phyloP scores from a whole-genome alignment of 2,329 filamentous ascomycete genomes.

The Diaporthe vaccinii region DNA sequence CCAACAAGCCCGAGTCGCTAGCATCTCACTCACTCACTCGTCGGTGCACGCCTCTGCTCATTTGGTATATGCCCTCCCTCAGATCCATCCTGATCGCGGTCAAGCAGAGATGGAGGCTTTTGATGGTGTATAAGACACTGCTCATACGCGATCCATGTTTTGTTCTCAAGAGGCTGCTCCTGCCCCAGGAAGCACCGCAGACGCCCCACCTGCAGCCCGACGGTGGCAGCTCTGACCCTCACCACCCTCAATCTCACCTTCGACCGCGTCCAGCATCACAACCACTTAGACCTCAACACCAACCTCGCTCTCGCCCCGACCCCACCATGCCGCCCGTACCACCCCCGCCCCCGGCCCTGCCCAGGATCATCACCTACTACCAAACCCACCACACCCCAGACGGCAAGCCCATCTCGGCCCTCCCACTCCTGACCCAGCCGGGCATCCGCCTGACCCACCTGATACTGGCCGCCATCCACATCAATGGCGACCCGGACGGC shows the following conservation, averaged over 20 bases:
- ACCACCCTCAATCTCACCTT: conserved; percentile 2
- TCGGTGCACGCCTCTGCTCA: background rate
- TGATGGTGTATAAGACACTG: conserved; percentile 39
- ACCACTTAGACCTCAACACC: background rate
- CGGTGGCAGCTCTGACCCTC: conserved; percentile 1
- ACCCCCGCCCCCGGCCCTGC: conserved; percentile 44
- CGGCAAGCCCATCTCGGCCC: conserved; percentile 55
- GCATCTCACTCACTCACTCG: background rate
- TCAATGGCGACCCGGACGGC: conserved; percentile 75
- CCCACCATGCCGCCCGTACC: conserved; percentile 49
- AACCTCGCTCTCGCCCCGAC: background rate
- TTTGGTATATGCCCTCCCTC: conserved; percentile 23
- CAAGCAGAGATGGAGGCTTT: conserved; percentile 40
- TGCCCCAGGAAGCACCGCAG: background rate
- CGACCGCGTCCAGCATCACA: background rate
- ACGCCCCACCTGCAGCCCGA: background rate
- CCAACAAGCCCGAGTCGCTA: background rate
- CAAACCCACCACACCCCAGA: conserved; percentile 58
- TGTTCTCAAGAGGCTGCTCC: conserved; percentile 36
- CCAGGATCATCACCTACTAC: conserved; percentile 53
- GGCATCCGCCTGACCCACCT: conserved; percentile 73
- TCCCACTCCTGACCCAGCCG: conserved; percentile 56
- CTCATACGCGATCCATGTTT: conserved; percentile 36
- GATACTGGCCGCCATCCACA: conserved; percentile 83
- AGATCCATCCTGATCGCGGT: conserved; percentile 18